Conservation (phyloP, 208 protist genomes). For the Trypanosoma scelopori region DNA sequence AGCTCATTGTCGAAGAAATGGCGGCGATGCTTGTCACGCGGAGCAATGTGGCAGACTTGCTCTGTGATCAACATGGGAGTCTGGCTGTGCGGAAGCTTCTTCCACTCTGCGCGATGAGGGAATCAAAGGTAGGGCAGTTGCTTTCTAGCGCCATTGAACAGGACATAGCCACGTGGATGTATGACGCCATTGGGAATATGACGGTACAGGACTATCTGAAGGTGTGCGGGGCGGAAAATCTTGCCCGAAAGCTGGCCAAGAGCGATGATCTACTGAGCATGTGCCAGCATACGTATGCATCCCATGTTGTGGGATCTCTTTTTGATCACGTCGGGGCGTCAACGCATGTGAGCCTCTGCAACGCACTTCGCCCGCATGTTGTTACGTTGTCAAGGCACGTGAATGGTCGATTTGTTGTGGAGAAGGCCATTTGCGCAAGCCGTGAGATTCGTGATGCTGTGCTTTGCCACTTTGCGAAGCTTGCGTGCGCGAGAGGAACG, state of each 20-base stretch:
- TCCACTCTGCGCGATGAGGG: slow-evolving; percentile 54
- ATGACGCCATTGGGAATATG: slow-evolving; percentile 80
- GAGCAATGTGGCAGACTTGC: slow-evolving; percentile 49
- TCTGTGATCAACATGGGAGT: slow-evolving; percentile 63
- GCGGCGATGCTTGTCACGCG: slow-evolving; percentile 47
- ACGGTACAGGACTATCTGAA: slow-evolving; percentile 76
- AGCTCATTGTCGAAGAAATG: slow-evolving; percentile 51
- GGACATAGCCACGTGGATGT: slow-evolving; percentile 49
- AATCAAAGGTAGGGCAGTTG: slow-evolving; percentile 61
- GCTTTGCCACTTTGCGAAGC: slow-evolving; percentile 56
- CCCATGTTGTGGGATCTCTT: slow-evolving; percentile 78
- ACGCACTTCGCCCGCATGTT: slow-evolving; percentile 59
- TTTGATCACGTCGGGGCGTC: slow-evolving; percentile 70
- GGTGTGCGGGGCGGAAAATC: slow-evolving; percentile 47
- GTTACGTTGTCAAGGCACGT: slow-evolving; percentile 63
- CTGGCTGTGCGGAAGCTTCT: slow-evolving; percentile 77
- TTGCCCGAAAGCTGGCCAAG: slow-evolving; percentile 61
- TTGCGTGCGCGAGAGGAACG: slow-evolving; percentile 70
- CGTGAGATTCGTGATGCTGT: slow-evolving; percentile 82
- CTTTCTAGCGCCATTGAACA: slow-evolving; percentile 60
- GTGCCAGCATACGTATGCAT: slow-evolving; percentile 63
- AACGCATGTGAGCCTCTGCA: slow-evolving; percentile 69
- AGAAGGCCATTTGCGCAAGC: slow-evolving; percentile 71
- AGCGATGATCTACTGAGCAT: slow-evolving; percentile 60
- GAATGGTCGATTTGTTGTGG: slow-evolving; percentile 87